Conservation (phyloP, 2,329 filamentous ascomycete species). For the Colletotrichum sansevieriae region DNA sequence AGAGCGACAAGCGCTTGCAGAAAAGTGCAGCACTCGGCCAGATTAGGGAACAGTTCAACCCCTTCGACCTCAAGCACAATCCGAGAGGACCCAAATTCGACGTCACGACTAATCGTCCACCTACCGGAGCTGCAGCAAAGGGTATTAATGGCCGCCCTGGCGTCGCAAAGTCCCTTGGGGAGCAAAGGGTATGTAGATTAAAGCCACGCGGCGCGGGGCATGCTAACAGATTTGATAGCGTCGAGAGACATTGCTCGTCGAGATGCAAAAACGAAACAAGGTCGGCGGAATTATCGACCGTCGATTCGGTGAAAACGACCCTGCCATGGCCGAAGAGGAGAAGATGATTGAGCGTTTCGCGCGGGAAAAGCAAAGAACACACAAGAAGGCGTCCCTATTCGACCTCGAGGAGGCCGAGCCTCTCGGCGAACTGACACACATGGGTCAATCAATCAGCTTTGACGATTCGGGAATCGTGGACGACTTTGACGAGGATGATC, state of each 20-base stretch:
- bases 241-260: constrained; percentile 85
- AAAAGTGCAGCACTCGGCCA: constrained; percentile 82
- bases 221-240: constrained; percentile 61
- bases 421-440: constrained; percentile 80
- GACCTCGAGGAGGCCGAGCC: constrained; percentile 87
- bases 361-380: constrained; percentile 82
- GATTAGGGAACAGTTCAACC: constrained; percentile 97
- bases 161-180: constrained; percentile 85
- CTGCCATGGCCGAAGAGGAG: constrained; percentile 92
- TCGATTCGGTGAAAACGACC: constrained; percentile 95
- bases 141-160: constrained; percentile 81
- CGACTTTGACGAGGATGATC: constrained; percentile 84
- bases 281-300: constrained; percentile 92
- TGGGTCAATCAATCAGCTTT: constrained; percentile 80
- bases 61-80: constrained; percentile 91
- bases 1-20: constrained; percentile 79
- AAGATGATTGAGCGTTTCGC: constrained; percentile 93
- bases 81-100: constrained; percentile 86
- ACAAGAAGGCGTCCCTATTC: constrained; percentile 85
- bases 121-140: constrained; percentile 64
- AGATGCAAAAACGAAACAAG: constrained; percentile 91
- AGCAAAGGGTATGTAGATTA: constrained; percentile 75
- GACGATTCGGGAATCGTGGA: constrained; percentile 63
- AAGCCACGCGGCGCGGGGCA: constrained; percentile 28
- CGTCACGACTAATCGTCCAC: constrained; percentile 76